Evolutionary conservation across 805 yeast genomes (phyloP).

Genomic region (Metschnikowia vanudenii): DNA sequence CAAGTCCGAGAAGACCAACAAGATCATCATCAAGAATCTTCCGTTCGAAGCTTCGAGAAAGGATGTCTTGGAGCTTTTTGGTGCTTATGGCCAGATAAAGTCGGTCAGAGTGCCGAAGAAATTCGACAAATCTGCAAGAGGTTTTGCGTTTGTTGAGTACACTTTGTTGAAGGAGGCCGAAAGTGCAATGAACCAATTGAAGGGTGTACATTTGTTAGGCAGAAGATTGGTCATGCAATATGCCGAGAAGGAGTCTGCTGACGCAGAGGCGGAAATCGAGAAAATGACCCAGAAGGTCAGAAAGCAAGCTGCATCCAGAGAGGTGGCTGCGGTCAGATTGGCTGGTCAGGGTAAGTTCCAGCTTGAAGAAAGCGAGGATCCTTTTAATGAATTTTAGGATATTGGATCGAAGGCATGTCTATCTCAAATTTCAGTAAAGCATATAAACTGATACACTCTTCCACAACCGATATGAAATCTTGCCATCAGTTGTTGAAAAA

Average conservation of each 20-base stretch:
- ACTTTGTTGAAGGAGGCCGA: slow-evolving; percentile 85
- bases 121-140: slow-evolving; percentile 91
- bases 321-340: slow-evolving; percentile 65
- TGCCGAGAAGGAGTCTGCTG: slow-evolving; percentile 77
- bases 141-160: slow-evolving; percentile 97
- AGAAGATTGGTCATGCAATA: slow-evolving; percentile 91
- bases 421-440: no score
- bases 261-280: slow-evolving; percentile 88
- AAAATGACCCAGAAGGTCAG: slow-evolving; percentile 84
- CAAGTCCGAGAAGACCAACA: slow-evolving; percentile 52
- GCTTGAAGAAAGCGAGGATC: slow-evolving; percentile 51
- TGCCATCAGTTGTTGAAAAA: no score
- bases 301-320: slow-evolving; percentile 75
- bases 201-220: slow-evolving; percentile 95
- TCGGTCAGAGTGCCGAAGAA: slow-evolving; percentile 96
- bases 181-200: slow-evolving; percentile 86
- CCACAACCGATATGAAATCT: no score
- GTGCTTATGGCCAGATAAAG: slow-evolving; percentile 91
- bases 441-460: no score
- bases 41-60: slow-evolving; percentile 95
- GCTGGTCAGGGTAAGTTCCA: slow-evolving; percentile 72
- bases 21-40: slow-evolving; percentile 91
- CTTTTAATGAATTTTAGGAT: slow-evolving; percentile 25
- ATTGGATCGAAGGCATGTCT: no score
- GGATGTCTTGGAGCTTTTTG: slow-evolving; percentile 88